These are phyloP conservation scores for Leishmania aethiopica DNA, from an alignment of 208 protist genomes.

Conservation along the genomic window DNA sequence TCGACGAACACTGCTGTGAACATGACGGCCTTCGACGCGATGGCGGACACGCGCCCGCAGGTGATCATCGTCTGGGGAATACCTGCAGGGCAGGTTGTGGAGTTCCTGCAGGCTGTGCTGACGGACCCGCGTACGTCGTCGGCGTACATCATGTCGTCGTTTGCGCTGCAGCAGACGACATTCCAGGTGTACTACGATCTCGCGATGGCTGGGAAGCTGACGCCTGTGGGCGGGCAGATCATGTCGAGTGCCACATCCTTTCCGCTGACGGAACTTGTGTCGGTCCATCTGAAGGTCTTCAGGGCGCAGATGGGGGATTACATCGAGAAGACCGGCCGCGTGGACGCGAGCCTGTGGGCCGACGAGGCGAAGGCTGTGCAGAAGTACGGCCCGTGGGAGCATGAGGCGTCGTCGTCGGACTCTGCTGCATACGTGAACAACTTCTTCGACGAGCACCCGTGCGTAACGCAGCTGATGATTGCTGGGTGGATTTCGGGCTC, in stretches of 20 bases:
- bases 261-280: conserved; percentile 28
- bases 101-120: conserved; percentile 35
- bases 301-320: conserved; percentile 42
- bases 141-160: conserved; percentile 34
- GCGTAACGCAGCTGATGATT: conserved; percentile 38
- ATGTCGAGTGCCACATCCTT: conserved; percentile 39
- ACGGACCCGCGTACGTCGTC: conserved; percentile 36
- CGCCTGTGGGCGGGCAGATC: conserved; percentile 34
- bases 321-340: conserved; percentile 15
- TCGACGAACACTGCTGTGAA: conserved; percentile 14
- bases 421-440: not conserved
- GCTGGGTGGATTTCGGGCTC: conserved; percentile 46
- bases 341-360: not conserved
- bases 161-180: conserved; percentile 27
- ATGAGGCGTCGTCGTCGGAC: not conserved
- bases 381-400: not conserved
- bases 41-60: conserved; percentile 51
- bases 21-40: not conserved
- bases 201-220: not conserved
- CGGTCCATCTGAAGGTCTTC: conserved; percentile 40
- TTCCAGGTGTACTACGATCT: conserved; percentile 25
- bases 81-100: conserved; percentile 17
- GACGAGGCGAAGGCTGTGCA: conserved; percentile 1
- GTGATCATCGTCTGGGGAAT: conserved; percentile 48
- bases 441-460: conserved; percentile 17